A percentile compares a stretch with the other conserved stretches of the same genome.
Conservation (phyloP, 2,329 filamentous ascomycete species). For the Colletotrichum chrysophilum region DNA sequence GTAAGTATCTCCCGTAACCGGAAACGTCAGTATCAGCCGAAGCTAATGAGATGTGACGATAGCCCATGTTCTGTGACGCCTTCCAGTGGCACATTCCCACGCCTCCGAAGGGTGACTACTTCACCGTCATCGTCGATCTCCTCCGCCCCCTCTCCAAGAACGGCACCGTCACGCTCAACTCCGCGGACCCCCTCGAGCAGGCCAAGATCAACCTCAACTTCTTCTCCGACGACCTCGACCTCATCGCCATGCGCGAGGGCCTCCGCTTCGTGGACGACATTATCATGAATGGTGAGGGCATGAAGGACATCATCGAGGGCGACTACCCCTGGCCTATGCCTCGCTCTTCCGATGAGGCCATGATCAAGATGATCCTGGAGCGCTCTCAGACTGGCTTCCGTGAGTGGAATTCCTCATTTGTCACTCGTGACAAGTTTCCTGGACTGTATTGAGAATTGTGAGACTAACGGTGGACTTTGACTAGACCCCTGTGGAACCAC, state of each 20-base stretch:
- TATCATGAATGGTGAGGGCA: constrained; percentile 59
- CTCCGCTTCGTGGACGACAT: constrained; percentile 62
- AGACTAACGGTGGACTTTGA: not conserved
- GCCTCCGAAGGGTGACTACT: constrained; percentile 49
- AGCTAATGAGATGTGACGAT: not conserved
- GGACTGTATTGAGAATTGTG: not conserved
- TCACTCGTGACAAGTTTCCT: not conserved
- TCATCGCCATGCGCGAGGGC: constrained; percentile 65
- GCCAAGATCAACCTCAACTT: constrained; percentile 67
- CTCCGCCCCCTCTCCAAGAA: constrained; percentile 43
- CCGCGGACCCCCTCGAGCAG: constrained; percentile 59
- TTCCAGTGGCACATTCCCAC: constrained; percentile 54
- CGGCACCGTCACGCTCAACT: constrained; percentile 62
- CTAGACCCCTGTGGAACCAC: constrained; percentile 59
- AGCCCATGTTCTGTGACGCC: constrained; percentile 54
- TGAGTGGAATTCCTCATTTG: constrained; percentile 17
- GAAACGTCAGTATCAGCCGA: not conserved
- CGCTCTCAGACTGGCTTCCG: constrained; percentile 64
- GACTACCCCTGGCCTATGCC: constrained; percentile 69
- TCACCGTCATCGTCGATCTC: constrained; percentile 60
- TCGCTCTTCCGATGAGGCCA: constrained; percentile 56
- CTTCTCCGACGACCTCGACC: constrained; percentile 58
- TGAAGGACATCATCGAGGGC: constrained; percentile 56
- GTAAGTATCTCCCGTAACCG: not conserved
- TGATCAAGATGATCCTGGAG: constrained; percentile 62